Evolutionary conservation across 2,329 filamentous ascomycete species (phyloP), one percentile per base, ranked within the genome.

Genomic region (Thyridium curvatum): DNA sequence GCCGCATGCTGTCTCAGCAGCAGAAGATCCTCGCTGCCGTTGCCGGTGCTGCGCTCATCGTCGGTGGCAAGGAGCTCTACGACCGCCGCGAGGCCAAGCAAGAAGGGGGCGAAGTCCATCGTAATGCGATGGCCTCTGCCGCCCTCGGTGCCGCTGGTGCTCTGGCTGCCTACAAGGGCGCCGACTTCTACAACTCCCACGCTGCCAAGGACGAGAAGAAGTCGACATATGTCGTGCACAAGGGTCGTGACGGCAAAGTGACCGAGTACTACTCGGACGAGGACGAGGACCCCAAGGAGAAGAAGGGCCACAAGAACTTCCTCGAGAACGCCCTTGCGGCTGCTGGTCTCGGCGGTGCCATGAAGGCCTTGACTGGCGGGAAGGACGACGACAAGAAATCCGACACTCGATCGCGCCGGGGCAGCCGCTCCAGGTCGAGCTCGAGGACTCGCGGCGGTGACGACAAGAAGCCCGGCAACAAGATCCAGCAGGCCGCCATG

Each of bases 401-500:
- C 41, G 59, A 60, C 40, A 65, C 65, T 41, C 66, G 71, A 47
- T 69, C 71, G 49, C 72, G 76, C 46, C 69, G 72, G 32, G 63
- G 62, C 30, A 74, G 71, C 35, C 69, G 65, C 30, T 66, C 66
- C 26, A 63, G 74, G 16, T 77, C 77, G 42, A 73, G 74, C 46
- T 77, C 74, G 26, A 65, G 69, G 40, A 69, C 72, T 32, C 66
- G 72, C 41, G 69, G 68, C 44, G 21, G 21, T 26, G 21, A 26
- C 30, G 69, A 63, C 46, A 69, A 68, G 46, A 71, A 68, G 21
- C 54, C 56, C 12, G 62, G 68, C 29, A 72, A 68, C 51, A 86
- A 86, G 51, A 77, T 87, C 34, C 81, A 89, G 49, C 88, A 95
- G 63, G 89, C 89, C 28, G 87, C 90, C 58, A 91, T 93, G 69